A percentile compares a stretch with the other conserved stretches of the same genome.
phyloP scores from a whole-genome alignment of 495 filamentous ascomycete species.

The Xylaria bambusicola region DNA sequence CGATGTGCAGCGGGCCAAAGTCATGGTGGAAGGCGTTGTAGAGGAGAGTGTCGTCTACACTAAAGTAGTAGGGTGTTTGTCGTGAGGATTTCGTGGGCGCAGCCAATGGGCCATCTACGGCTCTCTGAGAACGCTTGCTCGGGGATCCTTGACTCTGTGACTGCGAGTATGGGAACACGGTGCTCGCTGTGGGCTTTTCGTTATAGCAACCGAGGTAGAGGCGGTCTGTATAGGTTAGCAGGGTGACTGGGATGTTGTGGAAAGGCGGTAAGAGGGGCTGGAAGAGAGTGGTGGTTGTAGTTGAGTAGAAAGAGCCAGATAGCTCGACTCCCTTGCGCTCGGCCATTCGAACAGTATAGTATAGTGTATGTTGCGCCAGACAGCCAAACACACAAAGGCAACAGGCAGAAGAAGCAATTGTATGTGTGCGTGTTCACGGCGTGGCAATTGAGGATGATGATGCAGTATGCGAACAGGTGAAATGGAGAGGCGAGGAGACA shows the following conservation, averaged over 20 bases:
- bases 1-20: conserved; percentile 96
- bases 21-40: conserved; percentile 99
- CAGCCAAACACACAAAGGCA: not conserved
- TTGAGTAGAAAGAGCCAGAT: conserved; percentile 17
- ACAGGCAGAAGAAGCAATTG: not conserved
- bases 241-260: conserved; percentile 25
- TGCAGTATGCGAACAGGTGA: no score
- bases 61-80: conserved; percentile 84
- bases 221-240: conserved; percentile 67
- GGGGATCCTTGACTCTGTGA: conserved; percentile 58
- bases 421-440: not conserved
- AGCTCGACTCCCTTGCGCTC: conserved; percentile 2
- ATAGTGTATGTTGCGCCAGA: no score
- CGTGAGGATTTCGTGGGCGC: conserved; percentile 42
- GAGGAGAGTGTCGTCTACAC: conserved; percentile 84
- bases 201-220: conserved; percentile 94
- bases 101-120: conserved; percentile 56
- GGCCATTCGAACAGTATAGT: conserved; percentile 6
- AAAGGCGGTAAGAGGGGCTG: conserved; percentile 20
- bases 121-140: conserved; percentile 72
- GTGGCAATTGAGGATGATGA: no score
- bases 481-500: conserved; percentile 13
- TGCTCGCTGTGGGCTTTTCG: conserved; percentile 72
- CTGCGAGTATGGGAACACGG: conserved; percentile 81
- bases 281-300: conserved; percentile 30